These are phyloP conservation scores for Haplosporangium sp. DNA, from an alignment of 371 early-diverging fungal genomes.

Conservation along the genomic window DNA sequence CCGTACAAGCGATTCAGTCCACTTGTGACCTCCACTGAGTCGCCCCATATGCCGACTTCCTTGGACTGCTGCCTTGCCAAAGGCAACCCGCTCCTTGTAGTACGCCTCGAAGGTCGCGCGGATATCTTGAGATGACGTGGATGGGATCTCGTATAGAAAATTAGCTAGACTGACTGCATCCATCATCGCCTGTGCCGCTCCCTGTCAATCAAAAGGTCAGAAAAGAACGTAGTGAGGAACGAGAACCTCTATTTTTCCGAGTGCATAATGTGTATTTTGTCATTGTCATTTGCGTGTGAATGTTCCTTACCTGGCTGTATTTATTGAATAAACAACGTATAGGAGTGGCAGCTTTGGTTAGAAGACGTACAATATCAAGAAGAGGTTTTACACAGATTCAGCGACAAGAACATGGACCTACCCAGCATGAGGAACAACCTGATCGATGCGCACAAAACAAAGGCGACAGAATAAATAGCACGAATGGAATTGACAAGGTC, in stretches of 20 bases:
- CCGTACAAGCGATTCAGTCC: constrained; percentile 31
- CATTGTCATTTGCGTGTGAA: not conserved
- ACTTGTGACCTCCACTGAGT: constrained; percentile 34
- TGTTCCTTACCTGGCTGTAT: constrained; percentile 14
- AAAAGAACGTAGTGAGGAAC: not conserved
- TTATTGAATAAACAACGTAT: not conserved
- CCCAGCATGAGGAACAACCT: constrained; percentile 56
- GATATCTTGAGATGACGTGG: constrained; percentile 18
- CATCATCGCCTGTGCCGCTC: constrained; percentile 50
- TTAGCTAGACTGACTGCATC: constrained; percentile 47
- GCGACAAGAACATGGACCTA: constrained; percentile 8
- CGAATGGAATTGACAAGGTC: constrained; percentile 3
- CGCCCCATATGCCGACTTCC: constrained; percentile 38
- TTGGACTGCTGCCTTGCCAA: constrained; percentile 43
- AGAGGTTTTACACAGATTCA: not conserved
- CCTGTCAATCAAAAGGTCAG: constrained; percentile 10
- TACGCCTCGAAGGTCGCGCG: constrained; percentile 30
- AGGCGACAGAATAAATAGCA: not conserved
- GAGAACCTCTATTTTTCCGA: not conserved
- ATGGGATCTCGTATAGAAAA: constrained; percentile 31
- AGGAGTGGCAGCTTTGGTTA: not conserved
- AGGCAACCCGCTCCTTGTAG: constrained; percentile 25
- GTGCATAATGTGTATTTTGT: too few relatives aligned
- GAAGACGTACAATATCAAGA: not conserved
- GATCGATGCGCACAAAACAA: not conserved